Evolutionary conservation across 2,329 filamentous ascomycete species (phyloP).

Genomic region (Penicillium sp.): DNA sequence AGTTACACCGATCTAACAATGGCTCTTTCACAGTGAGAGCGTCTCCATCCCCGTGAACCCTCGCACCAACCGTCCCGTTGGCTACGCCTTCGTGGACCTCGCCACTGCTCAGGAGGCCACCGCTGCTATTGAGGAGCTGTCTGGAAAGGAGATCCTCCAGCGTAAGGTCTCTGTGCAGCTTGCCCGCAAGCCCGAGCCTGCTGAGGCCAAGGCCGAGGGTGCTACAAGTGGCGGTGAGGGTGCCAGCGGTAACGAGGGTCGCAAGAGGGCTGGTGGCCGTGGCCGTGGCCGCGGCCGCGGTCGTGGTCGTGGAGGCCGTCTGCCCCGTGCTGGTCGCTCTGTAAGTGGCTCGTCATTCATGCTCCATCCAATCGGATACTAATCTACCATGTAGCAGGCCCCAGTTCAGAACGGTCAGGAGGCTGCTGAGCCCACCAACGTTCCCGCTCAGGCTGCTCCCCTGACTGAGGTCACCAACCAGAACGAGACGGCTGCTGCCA

Average conservation of each 20-base stretch:
- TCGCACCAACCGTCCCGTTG: slow-evolving; percentile 93
- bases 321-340: slow-evolving; percentile 51
- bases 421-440: slow-evolving; percentile 21
- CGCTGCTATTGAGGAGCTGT: slow-evolving; percentile 88
- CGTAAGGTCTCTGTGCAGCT: slow-evolving; percentile 99
- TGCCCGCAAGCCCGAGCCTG: slow-evolving; percentile 88
- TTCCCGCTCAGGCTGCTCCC: no score
- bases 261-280: slow-evolving; percentile 54
- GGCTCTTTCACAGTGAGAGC: slow-evolving; percentile 95
- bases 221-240: slow-evolving; percentile 64
- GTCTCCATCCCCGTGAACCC: slow-evolving; percentile 99
- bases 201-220: slow-evolving; percentile 70
- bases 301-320: slow-evolving; percentile 57
- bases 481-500: slow-evolving; percentile 30
- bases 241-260: slow-evolving; percentile 57
- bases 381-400: slow-evolving; percentile 38
- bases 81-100: slow-evolving; percentile 97
- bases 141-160: slow-evolving; percentile 93
- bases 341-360: no score
- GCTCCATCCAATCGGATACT: no score
- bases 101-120: slow-evolving; percentile 89
- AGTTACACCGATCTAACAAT: no score
- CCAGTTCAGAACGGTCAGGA: slow-evolving; percentile 25
- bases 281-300: slow-evolving; percentile 57
- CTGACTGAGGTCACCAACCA: slow-evolving; percentile 56